Conservation (phyloP, 1,284 basidiomycete species). For the Flammula alnicola region DNA sequence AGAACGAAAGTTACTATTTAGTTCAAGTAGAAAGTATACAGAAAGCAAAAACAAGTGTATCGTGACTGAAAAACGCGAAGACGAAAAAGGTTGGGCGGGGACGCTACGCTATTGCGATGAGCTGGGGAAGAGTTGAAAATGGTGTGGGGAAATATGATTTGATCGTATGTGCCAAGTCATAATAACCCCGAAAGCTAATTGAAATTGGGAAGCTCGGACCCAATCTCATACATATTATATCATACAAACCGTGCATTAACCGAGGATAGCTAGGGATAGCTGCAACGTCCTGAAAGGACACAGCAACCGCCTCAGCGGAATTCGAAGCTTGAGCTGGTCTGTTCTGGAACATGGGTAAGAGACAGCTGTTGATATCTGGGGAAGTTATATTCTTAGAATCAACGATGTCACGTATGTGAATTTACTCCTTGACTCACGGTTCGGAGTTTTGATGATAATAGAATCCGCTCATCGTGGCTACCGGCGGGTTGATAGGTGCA, state of each 20-base stretch:
- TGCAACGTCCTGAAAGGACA: background rate
- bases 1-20: slow-evolving; percentile 12
- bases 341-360: slow-evolving; percentile 60
- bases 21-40: slow-evolving; percentile 16
- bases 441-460: slow-evolving; percentile 94
- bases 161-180: slow-evolving; percentile 1
- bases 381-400: slow-evolving; percentile 8
- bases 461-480: slow-evolving; percentile 85
- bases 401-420: background rate
- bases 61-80: slow-evolving; percentile 7
- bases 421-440: slow-evolving; percentile 60
- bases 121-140: slow-evolving; percentile 1
- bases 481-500: slow-evolving; percentile 45
- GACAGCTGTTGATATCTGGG: slow-evolving; percentile 70
- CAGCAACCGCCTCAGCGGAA: slow-evolving; percentile 51
- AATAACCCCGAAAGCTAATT: slow-evolving; percentile 8
- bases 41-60: slow-evolving; percentile 18
- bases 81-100: background rate
- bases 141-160: slow-evolving; percentile 4
- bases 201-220: slow-evolving; percentile 10
- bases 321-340: slow-evolving; percentile 64
- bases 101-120: background rate
- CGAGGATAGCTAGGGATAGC: background rate
- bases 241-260: no score
- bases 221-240: no score